Evolutionary conservation across 1,284 basidiomycete genomes (phyloP), one percentile per base, ranked within the genome.

Genomic region (Nidula niveotomentosa): DNA sequence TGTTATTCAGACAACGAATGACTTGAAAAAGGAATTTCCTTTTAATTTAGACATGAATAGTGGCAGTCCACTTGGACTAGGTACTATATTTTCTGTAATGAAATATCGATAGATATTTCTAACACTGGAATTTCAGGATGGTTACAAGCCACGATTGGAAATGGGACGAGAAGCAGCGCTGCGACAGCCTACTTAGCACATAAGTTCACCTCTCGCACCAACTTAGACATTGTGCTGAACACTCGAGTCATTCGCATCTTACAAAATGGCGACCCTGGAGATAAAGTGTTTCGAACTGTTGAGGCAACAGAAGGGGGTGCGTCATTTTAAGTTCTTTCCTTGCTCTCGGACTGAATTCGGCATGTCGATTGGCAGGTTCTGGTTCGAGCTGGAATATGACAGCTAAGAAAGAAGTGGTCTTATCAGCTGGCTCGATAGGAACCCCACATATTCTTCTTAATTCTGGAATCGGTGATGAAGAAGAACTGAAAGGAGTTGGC

Each of bases 141-240:
- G 65, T 47, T 54, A 6, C 64, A 66, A 48, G 57, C 56, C 1
- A 65, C 57, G 6, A 56, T 65, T 33, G 63, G 60, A 3, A 72
- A 70, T 33, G 73, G 72, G 23, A 59, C 68, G 9, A 62, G 77
- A 30, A 68, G 70, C 53, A 78, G 77, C 6, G 60, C 71, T 1
- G 73, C 76, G 1, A 67, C 69, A 5, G 69, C 74, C 4, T 80
- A 79, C 49, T 66, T 79, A 8, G 63, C 64, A 2, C 54, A 59
- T 0, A 60, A 64, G 7, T 69, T 72, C 18, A 51, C 48, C 1
- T 62, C 48, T n/a, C 58, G 78, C 9, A 64, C 68, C 2, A 80
- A 80, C 56, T 66, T 79, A 1, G 69, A 70, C 41, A 67, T 79
- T 41, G 68, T 75, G 6, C 59, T 76, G 23, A 58, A 68, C 13